Evolutionary conservation across 176 grass and related monocot genomes (phyloP).

Genomic region (Alopecurus myosuroides): DNA sequence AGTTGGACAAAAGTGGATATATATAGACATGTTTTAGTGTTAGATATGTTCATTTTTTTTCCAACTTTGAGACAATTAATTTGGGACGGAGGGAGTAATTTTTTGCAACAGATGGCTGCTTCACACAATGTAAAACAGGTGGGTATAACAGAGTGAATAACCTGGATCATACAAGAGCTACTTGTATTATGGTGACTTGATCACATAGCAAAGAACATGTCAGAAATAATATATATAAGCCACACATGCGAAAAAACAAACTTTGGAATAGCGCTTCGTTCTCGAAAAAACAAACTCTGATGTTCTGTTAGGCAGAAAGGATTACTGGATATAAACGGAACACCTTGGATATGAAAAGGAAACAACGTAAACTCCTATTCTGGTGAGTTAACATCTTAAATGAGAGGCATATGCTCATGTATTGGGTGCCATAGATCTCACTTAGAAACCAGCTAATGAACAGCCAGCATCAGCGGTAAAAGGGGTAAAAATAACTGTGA

Average conservation of each 20-base stretch:
- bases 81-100: too few relatives aligned
- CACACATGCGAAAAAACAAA: too few relatives aligned
- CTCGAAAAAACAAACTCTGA: too few relatives aligned
- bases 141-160: not conserved
- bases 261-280: too few relatives aligned
- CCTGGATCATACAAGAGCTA: not conserved
- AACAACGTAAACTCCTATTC: not conserved
- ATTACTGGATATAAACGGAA: not conserved
- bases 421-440: not conserved
- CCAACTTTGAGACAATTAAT: too few relatives aligned
- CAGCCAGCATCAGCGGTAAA: not conserved
- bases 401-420: not conserved
- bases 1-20: too few relatives aligned
- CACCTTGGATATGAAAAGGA: not conserved
- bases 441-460: not conserved
- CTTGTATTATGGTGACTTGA: not conserved
- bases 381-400: not conserved
- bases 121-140: not conserved
- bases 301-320: not conserved
- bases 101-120: too few relatives aligned
- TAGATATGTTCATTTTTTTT: too few relatives aligned
- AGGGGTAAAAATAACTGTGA: not conserved
- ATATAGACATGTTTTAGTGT: too few relatives aligned
- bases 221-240: too few relatives aligned
- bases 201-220: too few relatives aligned